A percentile compares a stretch with the other conserved stretches of the same genome.
phyloP scores from a whole-genome alignment of 306 rosid species.

The Vigna hirtella region DNA sequence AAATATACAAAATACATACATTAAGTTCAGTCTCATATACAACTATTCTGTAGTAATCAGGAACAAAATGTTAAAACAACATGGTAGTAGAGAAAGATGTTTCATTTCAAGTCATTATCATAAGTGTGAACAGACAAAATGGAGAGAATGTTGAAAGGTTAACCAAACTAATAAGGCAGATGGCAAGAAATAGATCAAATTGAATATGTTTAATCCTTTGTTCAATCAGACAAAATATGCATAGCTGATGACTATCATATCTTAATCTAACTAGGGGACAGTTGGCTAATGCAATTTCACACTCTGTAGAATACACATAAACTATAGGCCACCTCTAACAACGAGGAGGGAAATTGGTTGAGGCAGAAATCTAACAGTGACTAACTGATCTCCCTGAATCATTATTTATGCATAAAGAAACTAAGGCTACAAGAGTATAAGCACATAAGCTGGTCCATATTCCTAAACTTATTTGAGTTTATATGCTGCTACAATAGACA shows the following conservation, averaged over 20 bases:
- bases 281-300: conserved; percentile 7
- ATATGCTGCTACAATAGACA: not conserved
- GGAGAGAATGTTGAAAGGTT: conserved; percentile 10
- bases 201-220: conserved; percentile 1
- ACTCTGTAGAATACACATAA: not conserved
- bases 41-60: not conserved
- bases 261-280: conserved; percentile 8
- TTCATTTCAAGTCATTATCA: conserved; percentile 12
- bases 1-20: not conserved
- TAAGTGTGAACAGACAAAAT: not conserved
- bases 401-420: conserved; percentile 21
- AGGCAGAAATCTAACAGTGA: conserved; percentile 1
- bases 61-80: not conserved
- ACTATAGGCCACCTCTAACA: not conserved
- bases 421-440: not conserved
- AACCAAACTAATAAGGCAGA: not conserved
- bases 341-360: not conserved
- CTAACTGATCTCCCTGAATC: not conserved
- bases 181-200: conserved; percentile 4
- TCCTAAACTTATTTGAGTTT: conserved; percentile 8
- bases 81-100: conserved; percentile 9
- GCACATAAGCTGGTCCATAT: conserved; percentile 13
- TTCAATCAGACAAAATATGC: not conserved
- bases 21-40: not conserved
- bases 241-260: conserved; percentile 13